Evolutionary conservation across 495 filamentous ascomycete genomes (phyloP).

Genomic region (Penicillium pancosmium): DNA sequence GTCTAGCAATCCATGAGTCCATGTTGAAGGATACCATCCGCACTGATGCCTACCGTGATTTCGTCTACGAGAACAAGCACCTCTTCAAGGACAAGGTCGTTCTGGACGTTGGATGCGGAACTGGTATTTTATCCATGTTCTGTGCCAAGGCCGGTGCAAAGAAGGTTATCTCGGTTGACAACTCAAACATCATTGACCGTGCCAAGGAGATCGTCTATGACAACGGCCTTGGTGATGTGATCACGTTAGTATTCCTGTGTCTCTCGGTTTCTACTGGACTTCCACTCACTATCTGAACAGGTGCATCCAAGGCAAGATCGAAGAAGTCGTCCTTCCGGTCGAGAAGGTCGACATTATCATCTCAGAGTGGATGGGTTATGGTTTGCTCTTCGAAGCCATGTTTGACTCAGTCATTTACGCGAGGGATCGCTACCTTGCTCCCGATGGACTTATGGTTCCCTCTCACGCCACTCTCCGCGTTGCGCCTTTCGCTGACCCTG

Average conservation of each 20-base stretch:
- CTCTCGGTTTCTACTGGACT: not conserved
- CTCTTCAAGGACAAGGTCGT: slow-evolving; percentile 89
- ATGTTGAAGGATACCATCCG: slow-evolving; percentile 82
- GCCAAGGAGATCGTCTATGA: slow-evolving; percentile 81
- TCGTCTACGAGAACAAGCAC: slow-evolving; percentile 81
- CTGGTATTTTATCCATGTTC: slow-evolving; percentile 93
- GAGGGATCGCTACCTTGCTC: slow-evolving; percentile 78
- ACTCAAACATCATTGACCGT: slow-evolving; percentile 89
- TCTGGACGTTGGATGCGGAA: slow-evolving; percentile 91
- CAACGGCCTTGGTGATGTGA: slow-evolving; percentile 78
- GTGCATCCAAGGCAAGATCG: slow-evolving; percentile 84
- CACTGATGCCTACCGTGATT: slow-evolving; percentile 70
- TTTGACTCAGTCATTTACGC: slow-evolving; percentile 91
- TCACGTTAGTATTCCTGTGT: slow-evolving; percentile 56
- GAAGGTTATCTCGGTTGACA: slow-evolving; percentile 90
- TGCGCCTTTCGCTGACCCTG: slow-evolving; percentile 82
- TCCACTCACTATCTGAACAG: slow-evolving; percentile 32
- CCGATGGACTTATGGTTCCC: slow-evolving; percentile 83
- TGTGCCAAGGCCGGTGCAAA: slow-evolving; percentile 87
- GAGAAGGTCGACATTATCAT: slow-evolving; percentile 91
- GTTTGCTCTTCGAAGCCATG: slow-evolving; percentile 92
- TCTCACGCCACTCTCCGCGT: slow-evolving; percentile 86
- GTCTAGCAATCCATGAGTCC: slow-evolving; percentile 79
- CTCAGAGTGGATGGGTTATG: slow-evolving; percentile 98
- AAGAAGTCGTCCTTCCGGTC: slow-evolving; percentile 81